Percentiles rank a stretch among this genome's conserved stretches.
phyloP scores from a whole-genome alignment of 257 asterid genomes.

The Galeopsis tetrahit region DNA sequence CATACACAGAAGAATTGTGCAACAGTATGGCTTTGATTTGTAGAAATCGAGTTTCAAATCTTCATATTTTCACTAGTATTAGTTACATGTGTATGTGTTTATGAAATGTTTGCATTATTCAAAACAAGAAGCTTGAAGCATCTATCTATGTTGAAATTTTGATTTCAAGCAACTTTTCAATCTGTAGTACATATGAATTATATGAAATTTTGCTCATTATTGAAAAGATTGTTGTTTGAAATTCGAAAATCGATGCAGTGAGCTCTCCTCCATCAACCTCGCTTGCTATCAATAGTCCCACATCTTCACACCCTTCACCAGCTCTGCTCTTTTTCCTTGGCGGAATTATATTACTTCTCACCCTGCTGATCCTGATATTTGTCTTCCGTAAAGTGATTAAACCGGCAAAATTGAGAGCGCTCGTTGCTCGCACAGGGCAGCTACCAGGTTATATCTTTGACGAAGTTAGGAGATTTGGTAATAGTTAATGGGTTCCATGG shows the following conservation, averaged over 20 bases:
- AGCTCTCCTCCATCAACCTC: conserved; percentile 44
- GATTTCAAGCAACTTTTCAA: no score
- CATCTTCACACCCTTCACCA: conserved; percentile 40
- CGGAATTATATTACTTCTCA: conserved; percentile 50
- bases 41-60: not conserved
- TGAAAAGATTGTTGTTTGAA: conserved; percentile 30
- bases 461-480: not conserved
- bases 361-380: conserved; percentile 49
- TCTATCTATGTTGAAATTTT: not conserved
- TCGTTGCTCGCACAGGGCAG: conserved; percentile 38
- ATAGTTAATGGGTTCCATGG: not conserved
- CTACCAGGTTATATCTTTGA: conserved; percentile 43
- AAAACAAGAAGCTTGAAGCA: not conserved
- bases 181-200: not conserved
- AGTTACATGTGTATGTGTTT: not conserved
- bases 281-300: conserved; percentile 42
- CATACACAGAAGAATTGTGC: not conserved
- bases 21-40: conserved; percentile 9
- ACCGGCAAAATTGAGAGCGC: conserved; percentile 34
- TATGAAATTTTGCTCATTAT: not conserved
- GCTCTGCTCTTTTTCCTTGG: conserved; percentile 59
- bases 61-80: not conserved
- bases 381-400: conserved; percentile 45
- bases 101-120: not conserved
- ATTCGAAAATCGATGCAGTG: conserved; percentile 35